Conservation (phyloP, 2,329 filamentous ascomycete species). For the Colletotrichum lindemuthianum region DNA sequence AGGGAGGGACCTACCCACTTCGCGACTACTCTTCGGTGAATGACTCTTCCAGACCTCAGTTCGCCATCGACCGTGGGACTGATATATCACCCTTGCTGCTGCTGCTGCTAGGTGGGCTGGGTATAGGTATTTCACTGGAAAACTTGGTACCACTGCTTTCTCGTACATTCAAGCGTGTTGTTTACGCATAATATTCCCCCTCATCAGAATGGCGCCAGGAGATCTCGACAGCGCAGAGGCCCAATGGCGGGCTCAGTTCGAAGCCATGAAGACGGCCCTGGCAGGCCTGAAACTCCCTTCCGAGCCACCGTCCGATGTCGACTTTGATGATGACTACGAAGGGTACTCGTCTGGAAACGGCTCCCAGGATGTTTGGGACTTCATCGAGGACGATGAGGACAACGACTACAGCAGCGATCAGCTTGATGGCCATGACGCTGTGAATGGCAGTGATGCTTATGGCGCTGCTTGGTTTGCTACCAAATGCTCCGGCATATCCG, state of each 20-base stretch:
- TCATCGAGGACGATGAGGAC: constrained; percentile 80
- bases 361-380: constrained; percentile 90
- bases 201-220: constrained; percentile 46
- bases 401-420: constrained; percentile 70
- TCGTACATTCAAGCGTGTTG: not conserved
- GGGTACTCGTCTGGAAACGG: constrained; percentile 67
- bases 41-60: constrained; percentile 20
- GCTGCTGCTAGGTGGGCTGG: not conserved
- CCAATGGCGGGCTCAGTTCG: constrained; percentile 87
- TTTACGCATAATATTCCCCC: not conserved
- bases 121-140: not conserved
- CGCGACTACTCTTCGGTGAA: constrained; percentile 14
- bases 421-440: constrained; percentile 47
- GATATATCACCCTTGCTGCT: constrained; percentile 11
- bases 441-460: constrained; percentile 51
- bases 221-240: constrained; percentile 55
- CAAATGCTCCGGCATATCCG: constrained; percentile 75
- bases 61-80: not conserved
- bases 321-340: constrained; percentile 72
- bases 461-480: constrained; percentile 75
- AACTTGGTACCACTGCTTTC: not conserved
- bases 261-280: constrained; percentile 86
- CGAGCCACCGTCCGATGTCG: constrained; percentile 53
- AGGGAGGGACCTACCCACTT: no score
- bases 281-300: constrained; percentile 71